A percentile compares a stretch with the other conserved stretches of the same genome.
Conservation (phyloP, 441 rosid species). For the Euphorbia celastroides region DNA sequence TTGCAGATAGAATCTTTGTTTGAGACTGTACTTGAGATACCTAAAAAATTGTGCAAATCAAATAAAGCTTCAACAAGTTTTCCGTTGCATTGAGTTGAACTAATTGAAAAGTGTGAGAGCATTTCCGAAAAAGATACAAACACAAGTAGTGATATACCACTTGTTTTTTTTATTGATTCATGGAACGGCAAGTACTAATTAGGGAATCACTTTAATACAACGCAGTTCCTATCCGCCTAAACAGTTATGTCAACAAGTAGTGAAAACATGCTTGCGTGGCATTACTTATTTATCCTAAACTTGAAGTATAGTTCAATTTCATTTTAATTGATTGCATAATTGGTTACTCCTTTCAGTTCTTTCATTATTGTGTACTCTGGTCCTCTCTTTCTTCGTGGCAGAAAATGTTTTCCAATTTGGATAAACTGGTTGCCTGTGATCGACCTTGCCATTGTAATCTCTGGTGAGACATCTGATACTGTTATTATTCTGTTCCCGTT, state of each 20-base stretch:
- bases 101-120: background rate
- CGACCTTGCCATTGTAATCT: conserved; percentile 60
- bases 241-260: conserved; percentile 3
- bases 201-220: conserved; percentile 4
- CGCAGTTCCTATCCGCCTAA: background rate
- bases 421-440: conserved; percentile 64
- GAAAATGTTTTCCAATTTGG: conserved; percentile 79
- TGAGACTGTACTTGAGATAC: background rate
- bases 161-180: no score
- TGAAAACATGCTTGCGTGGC: conserved; percentile 7
- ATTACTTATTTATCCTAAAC: conserved; percentile 4
- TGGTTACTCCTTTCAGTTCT: background rate
- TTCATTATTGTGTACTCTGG: conserved; percentile 5
- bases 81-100: background rate
- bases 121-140: no score
- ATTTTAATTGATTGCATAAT: background rate
- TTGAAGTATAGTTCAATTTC: background rate
- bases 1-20: background rate
- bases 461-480: conserved; percentile 49
- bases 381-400: conserved; percentile 28
- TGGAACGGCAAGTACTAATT: no score
- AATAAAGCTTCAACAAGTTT: background rate
- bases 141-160: no score
- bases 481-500: conserved; percentile 5
- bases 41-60: background rate